Conservation (phyloP, 2,329 filamentous ascomycete species). For the Colletotrichum gigasporum region DNA sequence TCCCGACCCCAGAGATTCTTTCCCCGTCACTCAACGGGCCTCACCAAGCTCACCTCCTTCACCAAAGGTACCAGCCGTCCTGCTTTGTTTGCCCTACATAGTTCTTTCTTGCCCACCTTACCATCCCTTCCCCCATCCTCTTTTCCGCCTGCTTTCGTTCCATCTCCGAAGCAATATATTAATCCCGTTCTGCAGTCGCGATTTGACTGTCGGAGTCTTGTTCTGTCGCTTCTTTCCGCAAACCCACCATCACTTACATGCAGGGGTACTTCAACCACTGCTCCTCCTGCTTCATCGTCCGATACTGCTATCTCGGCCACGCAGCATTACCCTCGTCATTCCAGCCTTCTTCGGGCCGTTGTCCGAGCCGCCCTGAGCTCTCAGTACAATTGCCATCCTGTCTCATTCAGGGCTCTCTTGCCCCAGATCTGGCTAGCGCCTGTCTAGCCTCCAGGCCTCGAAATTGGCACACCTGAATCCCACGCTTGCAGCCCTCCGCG, state of each 20-base stretch:
- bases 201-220: neutral
- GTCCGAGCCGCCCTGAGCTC: neutral
- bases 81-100: no score
- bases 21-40: neutral
- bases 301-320: neutral
- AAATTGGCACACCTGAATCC: constrained; percentile 28
- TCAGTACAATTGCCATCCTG: neutral
- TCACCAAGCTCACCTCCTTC: neutral
- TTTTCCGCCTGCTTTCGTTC: no score
- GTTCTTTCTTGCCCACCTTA: no score
- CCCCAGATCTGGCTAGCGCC: constrained; percentile 1
- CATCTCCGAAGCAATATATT: neutral
- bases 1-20: no score
- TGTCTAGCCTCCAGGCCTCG: neutral
- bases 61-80: constrained; percentile 1
- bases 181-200: neutral
- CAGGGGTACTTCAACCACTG: neutral
- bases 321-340: neutral
- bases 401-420: neutral
- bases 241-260: constrained; percentile 5
- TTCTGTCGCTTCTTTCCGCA: neutral
- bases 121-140: no score
- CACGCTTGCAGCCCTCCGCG: neutral
- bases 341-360: neutral
- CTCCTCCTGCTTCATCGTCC: neutral